Percentiles rank a stretch among this genome's conserved stretches.
These are phyloP conservation scores for Handroanthus guayacan DNA, from an alignment of 257 asterid species.

Conservation along the genomic window DNA sequence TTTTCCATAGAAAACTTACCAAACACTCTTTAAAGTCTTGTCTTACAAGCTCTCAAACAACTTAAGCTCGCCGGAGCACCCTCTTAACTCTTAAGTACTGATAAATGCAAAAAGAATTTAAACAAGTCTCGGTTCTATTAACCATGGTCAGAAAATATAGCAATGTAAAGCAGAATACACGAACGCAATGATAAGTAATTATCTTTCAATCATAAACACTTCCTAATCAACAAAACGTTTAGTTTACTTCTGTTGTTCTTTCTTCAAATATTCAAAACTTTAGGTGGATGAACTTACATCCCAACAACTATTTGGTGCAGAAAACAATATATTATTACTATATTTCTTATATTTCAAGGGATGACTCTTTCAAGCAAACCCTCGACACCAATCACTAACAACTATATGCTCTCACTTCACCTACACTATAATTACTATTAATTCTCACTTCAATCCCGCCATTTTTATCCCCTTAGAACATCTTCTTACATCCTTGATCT, in stretches of 20 bases:
- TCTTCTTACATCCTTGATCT: not conserved
- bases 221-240: constrained; percentile 13
- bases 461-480: constrained; percentile 30
- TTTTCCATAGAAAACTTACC: too few relatives aligned
- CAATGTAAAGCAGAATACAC: too few relatives aligned
- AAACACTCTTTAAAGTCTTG: too few relatives aligned
- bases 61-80: too few relatives aligned
- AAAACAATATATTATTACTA: constrained; percentile 38
- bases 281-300: constrained; percentile 74
- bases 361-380: constrained; percentile 53
- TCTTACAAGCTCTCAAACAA: too few relatives aligned
- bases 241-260: not conserved
- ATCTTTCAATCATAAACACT: not conserved
- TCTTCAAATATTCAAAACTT: constrained; percentile 32
- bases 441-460: constrained; percentile 42
- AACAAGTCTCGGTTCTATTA: too few relatives aligned
- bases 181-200: not conserved
- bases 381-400: constrained; percentile 33
- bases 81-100: too few relatives aligned
- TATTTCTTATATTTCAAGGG: constrained; percentile 70
- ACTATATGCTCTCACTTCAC: constrained; percentile 39
- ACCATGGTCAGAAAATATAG: too few relatives aligned
- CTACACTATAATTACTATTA: constrained; percentile 29
- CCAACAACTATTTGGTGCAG: constrained; percentile 83
- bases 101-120: too few relatives aligned